phyloP scores from a whole-genome alignment of 2,329 filamentous ascomycete genomes.

The Pestalotiopsis fici region DNA sequence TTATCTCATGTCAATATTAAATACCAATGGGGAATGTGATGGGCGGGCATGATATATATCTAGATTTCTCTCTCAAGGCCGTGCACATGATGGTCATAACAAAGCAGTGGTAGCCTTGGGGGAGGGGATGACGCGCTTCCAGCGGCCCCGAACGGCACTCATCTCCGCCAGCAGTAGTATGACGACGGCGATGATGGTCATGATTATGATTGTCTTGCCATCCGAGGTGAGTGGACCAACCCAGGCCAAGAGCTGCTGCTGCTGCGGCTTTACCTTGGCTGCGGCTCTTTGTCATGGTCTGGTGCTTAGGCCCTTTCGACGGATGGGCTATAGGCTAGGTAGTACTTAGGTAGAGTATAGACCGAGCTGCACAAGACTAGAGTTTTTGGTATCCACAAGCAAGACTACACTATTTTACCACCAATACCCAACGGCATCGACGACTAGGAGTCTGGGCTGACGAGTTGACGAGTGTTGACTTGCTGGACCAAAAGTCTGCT shows the following conservation, averaged over 20 bases:
- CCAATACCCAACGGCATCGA: not conserved
- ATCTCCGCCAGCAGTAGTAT: not conserved
- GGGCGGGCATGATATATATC: not conserved
- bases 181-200: not conserved
- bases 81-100: not conserved
- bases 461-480: not conserved
- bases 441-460: not conserved
- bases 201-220: not conserved
- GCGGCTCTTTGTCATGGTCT: not conserved
- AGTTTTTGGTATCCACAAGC: not conserved
- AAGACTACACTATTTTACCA: not conserved
- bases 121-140: not conserved
- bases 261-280: not conserved
- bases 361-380: not conserved
- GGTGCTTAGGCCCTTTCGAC: not conserved
- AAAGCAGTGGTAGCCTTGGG: not conserved
- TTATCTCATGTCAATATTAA: not conserved
- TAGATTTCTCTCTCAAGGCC: not conserved
- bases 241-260: not conserved
- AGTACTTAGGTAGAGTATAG: not conserved
- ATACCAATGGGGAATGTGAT: not conserved
- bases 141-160: not conserved
- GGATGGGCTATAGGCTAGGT: not conserved
- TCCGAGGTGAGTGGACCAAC: slow-evolving; percentile 3
- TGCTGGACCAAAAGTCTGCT: not conserved